Evolutionary conservation across 441 rosid genomes (phyloP), one percentile per base, ranked within the genome.

Genomic region (Erodium moschatum): DNA sequence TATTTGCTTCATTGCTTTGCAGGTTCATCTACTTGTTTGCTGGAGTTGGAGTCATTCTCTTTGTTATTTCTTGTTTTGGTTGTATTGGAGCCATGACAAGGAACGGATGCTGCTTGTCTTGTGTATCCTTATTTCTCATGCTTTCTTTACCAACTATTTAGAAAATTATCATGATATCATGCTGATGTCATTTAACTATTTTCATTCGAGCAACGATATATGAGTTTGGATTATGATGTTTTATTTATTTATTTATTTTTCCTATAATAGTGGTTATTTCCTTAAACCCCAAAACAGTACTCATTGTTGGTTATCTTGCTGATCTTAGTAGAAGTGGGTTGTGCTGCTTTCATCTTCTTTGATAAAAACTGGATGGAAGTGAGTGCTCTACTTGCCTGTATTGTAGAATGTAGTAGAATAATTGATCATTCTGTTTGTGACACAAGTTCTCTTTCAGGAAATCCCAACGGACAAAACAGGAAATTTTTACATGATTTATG

Each of bases 21-120:
- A 95, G 99, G 99, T 95, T 95, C 75, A 84, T 95, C 70, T 89
- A 85, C 82, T 81, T 89, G 81, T 95, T 95, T 76, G 81, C 90
- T 80, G 98, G 91, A 46, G 79, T 89, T 1, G 99, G 99, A 44
- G 90, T 77, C 68, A 75, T 91, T 80, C 83, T 95, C 69, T 87
- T 95, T 65, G 77, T 95, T 76, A 80, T 90, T 74, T 95, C 99
- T 10, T 95, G 92, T 68, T 84, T 87, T 75, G 99, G 99, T 46
- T 95, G 99, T 69, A 69, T 87, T 67, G 93, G 95, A 74, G 81
- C 90, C 77, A 73, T 82, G 66, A 79, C 90, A n/a, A 75, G 93
- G 74, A 92, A 82, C 20, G 87, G 92, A 62, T 95, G 99, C 88
- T 95, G 99, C 85, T 79, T 95, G 82, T 72, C 83, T 74, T 95